phyloP scores from a whole-genome alignment of 345 rosid genomes.

The Nasturtium officinale region DNA sequence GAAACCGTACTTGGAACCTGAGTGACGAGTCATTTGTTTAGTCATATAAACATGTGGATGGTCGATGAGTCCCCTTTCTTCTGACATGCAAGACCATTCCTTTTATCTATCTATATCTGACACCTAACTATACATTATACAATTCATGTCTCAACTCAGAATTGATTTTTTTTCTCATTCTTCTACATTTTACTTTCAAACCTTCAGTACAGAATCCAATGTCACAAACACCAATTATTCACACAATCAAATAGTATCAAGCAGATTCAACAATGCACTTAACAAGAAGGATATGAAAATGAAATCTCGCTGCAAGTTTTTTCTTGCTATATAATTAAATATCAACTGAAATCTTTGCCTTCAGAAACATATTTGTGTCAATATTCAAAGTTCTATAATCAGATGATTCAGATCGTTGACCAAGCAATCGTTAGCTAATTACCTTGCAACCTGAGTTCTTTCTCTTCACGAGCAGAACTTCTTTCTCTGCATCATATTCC shows the following conservation, averaged over 20 bases:
- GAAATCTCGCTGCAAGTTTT: constrained; percentile 10
- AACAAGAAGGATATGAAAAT: background rate
- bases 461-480: constrained; percentile 37
- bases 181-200: background rate
- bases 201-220: constrained; percentile 29
- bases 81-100: constrained; percentile 30
- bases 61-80: constrained; percentile 30
- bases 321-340: constrained; percentile 11
- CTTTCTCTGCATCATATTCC: constrained; percentile 36
- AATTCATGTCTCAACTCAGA: constrained; percentile 14
- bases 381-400: constrained; percentile 13
- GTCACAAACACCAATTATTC: constrained; percentile 32
- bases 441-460: background rate
- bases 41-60: constrained; percentile 35
- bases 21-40: constrained; percentile 35
- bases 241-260: constrained; percentile 9
- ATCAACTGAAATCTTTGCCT: constrained; percentile 11
- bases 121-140: constrained; percentile 19
- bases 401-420: background rate
- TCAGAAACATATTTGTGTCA: constrained; percentile 5
- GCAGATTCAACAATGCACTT: constrained; percentile 8
- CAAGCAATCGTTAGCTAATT: background rate
- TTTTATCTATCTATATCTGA: background rate
- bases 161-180: background rate
- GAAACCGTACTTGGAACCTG: constrained; percentile 12